Base-by-base conservation (phyloP, 768 basidiomycete species). In the Collybia sp. region DNA sequence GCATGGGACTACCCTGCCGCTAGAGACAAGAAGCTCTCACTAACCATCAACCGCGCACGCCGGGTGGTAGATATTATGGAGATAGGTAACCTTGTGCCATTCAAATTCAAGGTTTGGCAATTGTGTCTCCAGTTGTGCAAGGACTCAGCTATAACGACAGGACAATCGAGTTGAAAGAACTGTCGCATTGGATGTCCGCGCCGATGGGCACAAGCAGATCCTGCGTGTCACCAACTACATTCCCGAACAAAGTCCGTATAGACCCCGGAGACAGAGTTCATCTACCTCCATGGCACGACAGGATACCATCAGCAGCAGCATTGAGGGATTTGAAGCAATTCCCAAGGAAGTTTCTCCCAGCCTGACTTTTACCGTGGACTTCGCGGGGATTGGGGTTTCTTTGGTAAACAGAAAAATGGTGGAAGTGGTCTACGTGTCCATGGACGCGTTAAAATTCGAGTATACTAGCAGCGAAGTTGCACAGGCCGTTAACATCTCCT, bases 1-100 rank as follows among this genome's bases (percentile, higher is more conserved):
- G 88, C 93, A 4, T 99, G 95, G 95, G 96, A 99, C 58, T 81
- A 76, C 48, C 96, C 96, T 6, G 88, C 93, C 2, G 83, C 84
- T 1, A 71, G 71, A 39, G 83, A 87, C 54, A 98, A 95, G 67
- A 83, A 81, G 52, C 70, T 99, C 18, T 62, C 80, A 31, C 69
- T 99, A 16, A 61, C 63, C 9, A 73, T 83, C 41, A 83, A 82
- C 36, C 76, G 76, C 17, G 66, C 77, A 44, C 78, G 76, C 10
- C 78, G 90, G 20, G 63, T 73, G 16, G 70, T 98, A 42, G 95
- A 98, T 59, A 84, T 95, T 49, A 85, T 95, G 83, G 96, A 97
- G 63, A 98, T 99, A 16, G 96, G 96, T 19, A 79, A 88, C 52
- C 76, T 95, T 5, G 65, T 89, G 11, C 96, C 96, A 1, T 94